phyloP scores from a whole-genome alignment of 2,329 filamentous ascomycete genomes.

The Pyricularia grisea region DNA sequence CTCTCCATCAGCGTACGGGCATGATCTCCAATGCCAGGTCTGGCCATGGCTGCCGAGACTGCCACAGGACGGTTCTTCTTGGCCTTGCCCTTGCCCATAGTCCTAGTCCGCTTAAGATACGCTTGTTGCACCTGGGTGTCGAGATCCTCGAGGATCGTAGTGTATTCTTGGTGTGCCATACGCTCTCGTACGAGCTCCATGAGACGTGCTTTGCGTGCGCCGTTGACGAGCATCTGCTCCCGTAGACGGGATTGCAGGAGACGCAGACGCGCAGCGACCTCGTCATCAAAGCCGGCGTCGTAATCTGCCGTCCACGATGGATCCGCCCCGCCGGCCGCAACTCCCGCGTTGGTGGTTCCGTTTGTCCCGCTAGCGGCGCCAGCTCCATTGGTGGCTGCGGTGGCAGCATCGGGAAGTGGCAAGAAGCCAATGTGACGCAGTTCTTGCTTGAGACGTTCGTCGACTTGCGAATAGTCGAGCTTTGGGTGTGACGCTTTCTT shows the following conservation, averaged over 20 bases:
- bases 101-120: constrained; percentile 91
- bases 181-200: constrained; percentile 82
- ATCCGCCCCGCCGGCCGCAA: constrained; percentile 17
- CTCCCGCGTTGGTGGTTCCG: neutral
- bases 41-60: constrained; percentile 42
- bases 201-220: constrained; percentile 78
- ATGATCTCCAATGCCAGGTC: constrained; percentile 81
- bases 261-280: constrained; percentile 82
- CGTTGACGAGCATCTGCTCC: constrained; percentile 78
- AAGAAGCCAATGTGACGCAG: constrained; percentile 85
- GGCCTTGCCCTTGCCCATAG: constrained; percentile 82
- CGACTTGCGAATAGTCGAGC: constrained; percentile 76
- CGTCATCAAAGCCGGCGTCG: constrained; percentile 85
- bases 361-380: constrained; percentile 9
- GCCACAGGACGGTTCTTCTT: constrained; percentile 53
- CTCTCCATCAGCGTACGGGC: constrained; percentile 91
- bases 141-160: constrained; percentile 91
- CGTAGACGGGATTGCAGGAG: constrained; percentile 75
- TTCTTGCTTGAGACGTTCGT: constrained; percentile 86
- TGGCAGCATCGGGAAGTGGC: constrained; percentile 29
- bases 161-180: constrained; percentile 95
- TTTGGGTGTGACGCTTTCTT: constrained; percentile 68
- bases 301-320: constrained; percentile 53
- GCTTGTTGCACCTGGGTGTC: constrained; percentile 91
- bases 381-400: constrained; percentile 7